phyloP scores from a whole-genome alignment of 2,329 filamentous ascomycete genomes.

The Cladobotryum protrusum region DNA sequence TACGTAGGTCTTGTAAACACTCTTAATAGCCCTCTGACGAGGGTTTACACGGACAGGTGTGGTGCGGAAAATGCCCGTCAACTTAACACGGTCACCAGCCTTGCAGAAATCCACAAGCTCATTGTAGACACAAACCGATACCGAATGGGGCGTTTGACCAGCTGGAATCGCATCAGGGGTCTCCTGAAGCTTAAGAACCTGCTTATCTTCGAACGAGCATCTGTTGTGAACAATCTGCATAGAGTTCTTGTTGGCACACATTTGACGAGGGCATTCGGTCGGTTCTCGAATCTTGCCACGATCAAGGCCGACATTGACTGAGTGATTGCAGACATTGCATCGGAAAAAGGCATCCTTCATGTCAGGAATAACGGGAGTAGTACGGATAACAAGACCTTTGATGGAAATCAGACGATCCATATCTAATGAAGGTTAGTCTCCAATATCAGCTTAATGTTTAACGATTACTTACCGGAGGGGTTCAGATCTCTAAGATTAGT shows the following conservation, averaged over 20 bases:
- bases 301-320: constrained; percentile 83
- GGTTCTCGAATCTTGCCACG: constrained; percentile 95
- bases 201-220: constrained; percentile 91
- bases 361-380: constrained; percentile 93
- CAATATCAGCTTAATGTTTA: neutral
- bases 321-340: constrained; percentile 88
- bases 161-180: constrained; percentile 92
- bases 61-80: constrained; percentile 95
- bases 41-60: constrained; percentile 92
- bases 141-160: constrained; percentile 94
- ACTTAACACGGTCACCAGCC: constrained; percentile 89
- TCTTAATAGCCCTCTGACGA: constrained; percentile 84
- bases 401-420: constrained; percentile 95
- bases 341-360: constrained; percentile 99
- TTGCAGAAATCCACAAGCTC: constrained; percentile 97
- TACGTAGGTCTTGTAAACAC: constrained; percentile 96
- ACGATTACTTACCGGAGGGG: constrained; percentile 56
- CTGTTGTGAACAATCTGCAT: constrained; percentile 99
- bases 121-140: constrained; percentile 93
- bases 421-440: constrained; percentile 40
- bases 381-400: constrained; percentile 92
- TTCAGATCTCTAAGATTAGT: constrained; percentile 93
- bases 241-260: constrained; percentile 81
- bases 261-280: constrained; percentile 75
- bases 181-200: constrained; percentile 97